Percentiles rank a stretch among this genome's conserved stretches.
phyloP scores from a whole-genome alignment of 73 alveolate genomes.

The Paraurostyla sp. region DNA sequence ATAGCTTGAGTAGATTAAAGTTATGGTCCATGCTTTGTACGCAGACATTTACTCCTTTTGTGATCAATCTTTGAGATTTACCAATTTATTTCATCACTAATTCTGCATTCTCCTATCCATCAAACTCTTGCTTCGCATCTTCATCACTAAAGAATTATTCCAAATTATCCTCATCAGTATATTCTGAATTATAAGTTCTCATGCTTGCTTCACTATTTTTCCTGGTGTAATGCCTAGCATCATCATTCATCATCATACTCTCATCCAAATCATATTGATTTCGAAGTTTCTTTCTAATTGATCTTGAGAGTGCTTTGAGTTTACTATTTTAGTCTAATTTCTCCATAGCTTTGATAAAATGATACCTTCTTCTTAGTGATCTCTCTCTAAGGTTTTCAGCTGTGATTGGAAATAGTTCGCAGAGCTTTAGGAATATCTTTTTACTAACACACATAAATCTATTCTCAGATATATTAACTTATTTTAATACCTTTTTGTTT shows the following conservation, averaged over 20 bases:
- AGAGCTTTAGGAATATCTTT: slow-evolving; percentile 11
- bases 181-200: background rate
- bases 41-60: background rate
- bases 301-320: slow-evolving; percentile 23
- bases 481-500: too few relatives aligned
- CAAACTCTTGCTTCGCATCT: background rate
- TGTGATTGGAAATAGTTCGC: slow-evolving; percentile 54
- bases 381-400: slow-evolving; percentile 37
- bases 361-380: slow-evolving; percentile 28
- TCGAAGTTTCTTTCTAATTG: slow-evolving; percentile 11
- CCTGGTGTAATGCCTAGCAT: background rate
- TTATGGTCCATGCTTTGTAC: background rate
- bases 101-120: slow-evolving; percentile 34
- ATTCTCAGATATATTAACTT: too few relatives aligned
- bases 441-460: slow-evolving; percentile 54
- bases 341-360: slow-evolving; percentile 41
- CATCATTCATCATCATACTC: background rate
- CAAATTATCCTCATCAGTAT: slow-evolving; percentile 9
- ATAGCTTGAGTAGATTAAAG: slow-evolving; percentile 9
- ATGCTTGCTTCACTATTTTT: background rate
- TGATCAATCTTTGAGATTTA: background rate
- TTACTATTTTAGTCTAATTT: background rate
- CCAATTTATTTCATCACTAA: slow-evolving; percentile 11
- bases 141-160: slow-evolving; percentile 26
- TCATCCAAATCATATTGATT: too few relatives aligned